phyloP scores from a whole-genome alignment of 2,329 filamentous ascomycete genomes.

The Calonectria naviculata region DNA sequence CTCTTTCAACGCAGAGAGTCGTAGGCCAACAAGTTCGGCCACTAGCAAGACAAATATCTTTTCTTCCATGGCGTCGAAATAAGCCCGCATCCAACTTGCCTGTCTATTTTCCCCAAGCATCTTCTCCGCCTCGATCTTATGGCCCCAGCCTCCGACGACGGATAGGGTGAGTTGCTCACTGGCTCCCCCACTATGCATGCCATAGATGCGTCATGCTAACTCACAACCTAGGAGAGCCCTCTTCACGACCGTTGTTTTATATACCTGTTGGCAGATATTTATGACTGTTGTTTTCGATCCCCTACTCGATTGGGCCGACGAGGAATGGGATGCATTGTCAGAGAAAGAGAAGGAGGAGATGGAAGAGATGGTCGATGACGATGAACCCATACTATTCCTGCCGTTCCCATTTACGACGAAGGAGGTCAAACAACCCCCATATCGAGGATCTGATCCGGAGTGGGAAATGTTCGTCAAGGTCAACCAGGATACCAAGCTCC shows the following conservation, averaged over 20 bases:
- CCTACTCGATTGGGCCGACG: slow-evolving; percentile 54
- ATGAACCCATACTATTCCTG: slow-evolving; percentile 64
- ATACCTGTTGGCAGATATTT: slow-evolving; percentile 57
- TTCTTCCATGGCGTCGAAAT: slow-evolving; percentile 47
- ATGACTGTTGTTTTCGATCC: slow-evolving; percentile 58
- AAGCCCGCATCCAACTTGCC: slow-evolving; percentile 36
- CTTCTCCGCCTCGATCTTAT: slow-evolving; percentile 18
- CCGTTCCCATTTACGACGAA: slow-evolving; percentile 70
- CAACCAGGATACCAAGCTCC: slow-evolving; percentile 62
- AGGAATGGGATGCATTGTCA: slow-evolving; percentile 54
- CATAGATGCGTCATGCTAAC: slow-evolving; percentile 22
- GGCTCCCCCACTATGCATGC: not conserved
- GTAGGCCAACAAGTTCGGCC: slow-evolving; percentile 34
- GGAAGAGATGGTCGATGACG: slow-evolving; percentile 54
- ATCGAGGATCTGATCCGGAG: slow-evolving; percentile 69
- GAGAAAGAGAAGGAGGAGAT: slow-evolving; percentile 56
- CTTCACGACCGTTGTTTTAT: slow-evolving; percentile 46
- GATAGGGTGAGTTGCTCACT: slow-evolving; percentile 40
- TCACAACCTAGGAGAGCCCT: slow-evolving; percentile 38
- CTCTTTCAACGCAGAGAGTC: slow-evolving; percentile 33
- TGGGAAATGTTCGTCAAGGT: slow-evolving; percentile 71
- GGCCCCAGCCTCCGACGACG: slow-evolving; percentile 36
- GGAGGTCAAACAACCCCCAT: slow-evolving; percentile 59
- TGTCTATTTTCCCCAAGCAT: slow-evolving; percentile 45
- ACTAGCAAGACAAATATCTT: slow-evolving; percentile 43